phyloP scores from a whole-genome alignment of 2,329 filamentous ascomycete genomes.

The Xylaria hypoxylon region DNA sequence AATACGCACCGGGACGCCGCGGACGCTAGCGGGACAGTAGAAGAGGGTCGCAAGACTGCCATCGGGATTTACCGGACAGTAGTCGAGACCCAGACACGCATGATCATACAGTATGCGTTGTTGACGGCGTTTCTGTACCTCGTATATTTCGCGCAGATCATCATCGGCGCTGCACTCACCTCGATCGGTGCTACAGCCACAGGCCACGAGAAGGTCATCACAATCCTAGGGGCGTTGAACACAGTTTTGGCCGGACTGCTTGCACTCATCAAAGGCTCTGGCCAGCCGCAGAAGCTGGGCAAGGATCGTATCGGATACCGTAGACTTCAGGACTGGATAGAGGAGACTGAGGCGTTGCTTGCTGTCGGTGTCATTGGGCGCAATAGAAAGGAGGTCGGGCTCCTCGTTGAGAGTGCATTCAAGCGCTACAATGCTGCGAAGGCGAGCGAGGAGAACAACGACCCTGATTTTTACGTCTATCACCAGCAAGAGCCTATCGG shows the following conservation, averaged over 20 bases:
- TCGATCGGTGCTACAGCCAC: conserved; percentile 59
- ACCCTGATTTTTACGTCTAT: conserved; percentile 54
- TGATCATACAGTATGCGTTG: conserved; percentile 50
- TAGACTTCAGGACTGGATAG: conserved; percentile 64
- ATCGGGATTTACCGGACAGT: conserved; percentile 58
- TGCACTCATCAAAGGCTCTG: conserved; percentile 65
- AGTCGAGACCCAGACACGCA: conserved; percentile 51
- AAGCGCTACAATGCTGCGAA: conserved; percentile 59
- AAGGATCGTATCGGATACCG: conserved; percentile 61
- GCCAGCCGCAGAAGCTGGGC: conserved; percentile 60
- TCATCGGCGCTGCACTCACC: conserved; percentile 61
- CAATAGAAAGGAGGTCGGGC: conserved; percentile 57
- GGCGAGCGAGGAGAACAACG: conserved; percentile 56
- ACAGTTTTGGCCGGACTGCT: conserved; percentile 72
- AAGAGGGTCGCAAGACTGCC: conserved; percentile 52
- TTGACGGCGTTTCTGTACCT: conserved; percentile 56
- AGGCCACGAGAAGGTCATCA: conserved; percentile 64
- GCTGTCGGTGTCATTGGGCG: conserved; percentile 57
- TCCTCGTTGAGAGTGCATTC: conserved; percentile 57
- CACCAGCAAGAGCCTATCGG: conserved; percentile 39
- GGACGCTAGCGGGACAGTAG: conserved; percentile 47
- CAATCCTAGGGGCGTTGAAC: conserved; percentile 70
- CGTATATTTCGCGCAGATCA: conserved; percentile 59
- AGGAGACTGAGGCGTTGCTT: conserved; percentile 62
- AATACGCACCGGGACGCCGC: conserved; percentile 47